Base-by-base conservation (phyloP, 78 protist genomes). In the Andalucia godoyi region DNA sequence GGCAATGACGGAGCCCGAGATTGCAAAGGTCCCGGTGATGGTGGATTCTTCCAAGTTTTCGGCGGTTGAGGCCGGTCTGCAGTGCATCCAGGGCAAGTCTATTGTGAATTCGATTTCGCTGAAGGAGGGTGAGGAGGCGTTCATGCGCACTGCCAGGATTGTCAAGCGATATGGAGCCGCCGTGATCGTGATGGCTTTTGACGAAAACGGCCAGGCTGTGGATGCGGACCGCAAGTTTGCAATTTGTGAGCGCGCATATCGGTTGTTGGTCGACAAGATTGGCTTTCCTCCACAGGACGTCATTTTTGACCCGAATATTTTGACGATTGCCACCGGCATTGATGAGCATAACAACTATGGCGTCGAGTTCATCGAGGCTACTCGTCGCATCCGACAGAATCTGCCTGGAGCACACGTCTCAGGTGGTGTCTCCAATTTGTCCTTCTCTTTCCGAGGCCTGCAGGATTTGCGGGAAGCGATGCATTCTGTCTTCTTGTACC, bases 361-460 rank as follows among this genome's bases (percentile, higher is more conserved):
- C 55, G 64, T 85, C 13, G 91, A 88, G 59, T 95, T 97, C 65
- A 79, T 97, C 64, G 76, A 93, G 17, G 92, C 94, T 17, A 67
- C 72, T 37, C 37, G 71, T 29, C 43, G 37, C 52, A 84, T 95
- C 72, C 87, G 78, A 61, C 30, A 9, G 23, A 33, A 52, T 45
- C 72, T 83, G 70, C 97, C 97, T 25, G 52, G 64, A 33, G 79
- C 86, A 40, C 66, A 77, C 45, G 72, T 62, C 37, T 32, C 46
- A 39, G 99, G 99, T 46, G 99, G 99, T 36, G 86, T 97, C n/a
- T 87, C 96, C 43, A 97, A 97, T 72, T 80, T 97, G 36, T 92
- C 97, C 15, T 97, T 95, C 79, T 79, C 97, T 36, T 97, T 94
- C 96, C 85, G 99, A 25, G 96, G 97, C 32, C 60, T 78, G 49